Evolutionary conservation across 176 grass and related monocot genomes (phyloP), one percentile per base, ranked within the genome.

Genomic region (Saccharum spontaneum): DNA sequence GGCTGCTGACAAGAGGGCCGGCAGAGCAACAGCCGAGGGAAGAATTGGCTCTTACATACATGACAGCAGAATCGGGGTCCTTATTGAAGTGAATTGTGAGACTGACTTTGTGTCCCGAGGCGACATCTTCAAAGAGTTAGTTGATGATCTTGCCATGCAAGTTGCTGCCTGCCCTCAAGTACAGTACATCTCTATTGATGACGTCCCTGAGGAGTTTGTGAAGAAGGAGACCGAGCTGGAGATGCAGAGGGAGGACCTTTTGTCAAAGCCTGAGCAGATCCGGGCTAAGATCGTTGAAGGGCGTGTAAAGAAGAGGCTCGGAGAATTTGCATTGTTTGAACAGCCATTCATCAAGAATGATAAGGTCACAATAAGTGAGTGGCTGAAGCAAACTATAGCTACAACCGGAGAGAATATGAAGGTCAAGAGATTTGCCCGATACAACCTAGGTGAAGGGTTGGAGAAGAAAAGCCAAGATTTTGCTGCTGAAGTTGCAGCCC

Each of bases 61-160:
- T 26, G 59, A 62, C 59, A 62, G 59, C n/a, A 62, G 59, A 26
- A 62, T 62, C 8, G 59, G 59, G 26, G 83, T 99, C 69, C 89
- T 99, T 40, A 73, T 99, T 28, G 97, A 99, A 86, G 92, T 99
- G 59, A 99, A 99, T 61, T 99, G 97, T 71, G 97, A 99, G 90
- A 99, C 97, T n/a, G 97, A 99, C 81, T 99, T 99, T 72, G 97
- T 99, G 70, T 99, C 97, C 33, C 81, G 97, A 59, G 97, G 97
- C 77, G 90, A 99, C 22, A 84, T 99, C 50, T 99, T 96, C 77
- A 99, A 90, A 85, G 93, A 94, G 84, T 79, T 99, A 67, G 90
- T 96, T 6, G 97, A 96, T 49, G 97, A 99, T 87, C 89, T 99
- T 55, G 84, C 97, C 44, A 99, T 99, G 97, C 97, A 99, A 96